These are phyloP conservation scores for Suillus subaureus DNA, from an alignment of 768 basidiomycete genomes.

Conservation along the genomic window DNA sequence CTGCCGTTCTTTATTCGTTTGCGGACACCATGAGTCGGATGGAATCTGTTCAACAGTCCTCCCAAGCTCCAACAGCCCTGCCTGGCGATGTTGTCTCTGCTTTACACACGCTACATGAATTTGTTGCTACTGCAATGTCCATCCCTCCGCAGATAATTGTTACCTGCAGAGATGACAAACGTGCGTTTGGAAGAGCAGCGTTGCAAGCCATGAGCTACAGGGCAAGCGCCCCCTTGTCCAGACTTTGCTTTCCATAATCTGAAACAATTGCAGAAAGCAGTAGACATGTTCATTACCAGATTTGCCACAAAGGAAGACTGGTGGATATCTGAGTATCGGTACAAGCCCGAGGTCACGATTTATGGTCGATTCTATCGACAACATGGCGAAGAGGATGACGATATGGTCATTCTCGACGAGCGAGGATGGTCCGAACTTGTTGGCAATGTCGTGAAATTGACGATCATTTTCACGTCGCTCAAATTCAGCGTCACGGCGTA, in stretches of 20 bases:
- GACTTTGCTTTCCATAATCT: not conserved
- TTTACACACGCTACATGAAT: constrained; percentile 31
- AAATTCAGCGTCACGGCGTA: constrained; percentile 36
- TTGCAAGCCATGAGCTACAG: constrained; percentile 36
- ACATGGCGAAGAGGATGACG: constrained; percentile 36
- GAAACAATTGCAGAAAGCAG: constrained; percentile 25
- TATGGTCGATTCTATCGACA: constrained; percentile 36
- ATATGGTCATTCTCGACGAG: constrained; percentile 33
- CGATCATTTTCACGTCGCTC: constrained; percentile 35
- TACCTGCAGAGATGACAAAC: constrained; percentile 31
- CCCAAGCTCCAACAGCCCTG: constrained; percentile 21
- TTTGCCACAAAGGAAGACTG: constrained; percentile 38
- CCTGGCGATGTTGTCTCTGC: constrained; percentile 33
- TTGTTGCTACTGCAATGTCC: constrained; percentile 28
- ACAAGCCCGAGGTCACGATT: constrained; percentile 36
- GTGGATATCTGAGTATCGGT: constrained; percentile 37
- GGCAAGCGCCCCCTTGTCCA: constrained; percentile 19
- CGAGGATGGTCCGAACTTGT: constrained; percentile 35
- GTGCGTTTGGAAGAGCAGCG: constrained; percentile 33
- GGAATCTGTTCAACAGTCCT: constrained; percentile 22
- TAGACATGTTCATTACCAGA: constrained; percentile 34
- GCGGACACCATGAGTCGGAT: constrained; percentile 28
- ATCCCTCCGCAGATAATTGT: constrained; percentile 36
- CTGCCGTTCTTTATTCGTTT: not conserved
- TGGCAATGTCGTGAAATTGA: constrained; percentile 35